Conservation (phyloP, 2,329 filamentous ascomycete species). For the Alternaria angustiovoidea region DNA sequence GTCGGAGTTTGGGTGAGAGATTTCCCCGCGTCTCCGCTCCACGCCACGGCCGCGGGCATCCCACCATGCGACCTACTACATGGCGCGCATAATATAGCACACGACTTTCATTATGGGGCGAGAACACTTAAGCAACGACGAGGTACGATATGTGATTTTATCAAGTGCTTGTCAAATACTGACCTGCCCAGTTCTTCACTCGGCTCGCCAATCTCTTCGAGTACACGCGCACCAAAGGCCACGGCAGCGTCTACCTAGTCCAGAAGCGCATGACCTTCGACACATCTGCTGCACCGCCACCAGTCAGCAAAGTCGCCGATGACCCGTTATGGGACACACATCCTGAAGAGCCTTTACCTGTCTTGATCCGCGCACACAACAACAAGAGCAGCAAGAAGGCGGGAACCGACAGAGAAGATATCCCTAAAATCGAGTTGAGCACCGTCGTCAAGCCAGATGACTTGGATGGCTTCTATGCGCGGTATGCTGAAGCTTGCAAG, state of each 20-base stretch:
- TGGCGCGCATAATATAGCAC: slow-evolving; percentile 33
- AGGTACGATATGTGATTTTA: slow-evolving; percentile 57
- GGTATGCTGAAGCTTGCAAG: slow-evolving; percentile 93
- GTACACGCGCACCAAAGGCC: slow-evolving; percentile 70
- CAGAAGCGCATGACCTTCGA: slow-evolving; percentile 72
- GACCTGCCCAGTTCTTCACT: slow-evolving; percentile 71
- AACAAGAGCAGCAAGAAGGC: slow-evolving; percentile 66
- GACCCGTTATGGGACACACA: slow-evolving; percentile 68
- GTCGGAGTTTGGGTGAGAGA: slow-evolving; percentile 35
- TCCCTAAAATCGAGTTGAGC: slow-evolving; percentile 75
- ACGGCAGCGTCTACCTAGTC: slow-evolving; percentile 76
- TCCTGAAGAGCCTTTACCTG: slow-evolving; percentile 67
- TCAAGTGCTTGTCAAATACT: neutral
- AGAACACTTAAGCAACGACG: slow-evolving; percentile 67
- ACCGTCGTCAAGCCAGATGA: slow-evolving; percentile 81
- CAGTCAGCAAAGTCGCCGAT: slow-evolving; percentile 53
- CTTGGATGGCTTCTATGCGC: slow-evolving; percentile 80
- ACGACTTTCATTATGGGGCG: slow-evolving; percentile 53
- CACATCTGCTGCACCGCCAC: slow-evolving; percentile 48
- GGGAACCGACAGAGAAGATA: slow-evolving; percentile 53
- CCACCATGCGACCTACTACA: slow-evolving; percentile 29
- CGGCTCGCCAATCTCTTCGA: slow-evolving; percentile 74
- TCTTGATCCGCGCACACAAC: slow-evolving; percentile 86
- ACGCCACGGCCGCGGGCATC: slow-evolving; percentile 26
- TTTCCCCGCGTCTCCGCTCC: slow-evolving; percentile 34